A percentile compares a stretch with the other conserved stretches of the same genome.
These are phyloP conservation scores for Polyplosphaeria fusca DNA, from an alignment of 495 filamentous ascomycete species.

Conservation along the genomic window DNA sequence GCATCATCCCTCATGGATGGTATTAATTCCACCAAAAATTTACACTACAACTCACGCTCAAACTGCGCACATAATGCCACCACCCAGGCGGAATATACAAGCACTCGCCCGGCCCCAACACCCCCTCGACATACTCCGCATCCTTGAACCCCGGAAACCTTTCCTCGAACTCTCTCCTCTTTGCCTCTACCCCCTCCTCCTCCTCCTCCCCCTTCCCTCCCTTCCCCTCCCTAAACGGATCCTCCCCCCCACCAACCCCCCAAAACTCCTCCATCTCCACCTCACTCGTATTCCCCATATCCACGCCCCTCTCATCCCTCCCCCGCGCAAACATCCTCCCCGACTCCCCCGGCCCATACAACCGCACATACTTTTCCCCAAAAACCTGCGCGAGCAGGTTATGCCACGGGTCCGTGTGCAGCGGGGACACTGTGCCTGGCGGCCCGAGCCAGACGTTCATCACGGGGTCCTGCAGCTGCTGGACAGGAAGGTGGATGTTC, in stretches of 20 bases:
- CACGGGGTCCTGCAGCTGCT: conserved; percentile 35
- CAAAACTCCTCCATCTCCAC: conserved; percentile 56
- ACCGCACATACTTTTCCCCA: conserved; percentile 81
- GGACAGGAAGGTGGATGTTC: conserved; percentile 41
- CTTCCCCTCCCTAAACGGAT: conserved; percentile 12
- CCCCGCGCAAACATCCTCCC: conserved; percentile 62
- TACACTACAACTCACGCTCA: conserved; percentile 87
- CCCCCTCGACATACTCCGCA: conserved; percentile 71
- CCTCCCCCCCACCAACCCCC: conserved; percentile 49
- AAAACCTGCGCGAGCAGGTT: conserved; percentile 91
- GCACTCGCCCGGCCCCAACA: conserved; percentile 76
- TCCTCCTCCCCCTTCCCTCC: conserved; percentile 25
- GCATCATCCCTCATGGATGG: too few species aligned
- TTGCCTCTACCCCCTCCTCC: conserved; percentile 13
- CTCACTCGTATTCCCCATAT: conserved; percentile 87
- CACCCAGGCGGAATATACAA: conserved; percentile 92
- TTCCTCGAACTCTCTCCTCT: conserved; percentile 37
- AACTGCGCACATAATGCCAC: conserved; percentile 95
- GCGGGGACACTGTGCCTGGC: conserved; percentile 77
- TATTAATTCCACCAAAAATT: conserved; percentile 76
- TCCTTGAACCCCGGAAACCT: conserved; percentile 55
- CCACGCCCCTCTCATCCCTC: conserved; percentile 66
- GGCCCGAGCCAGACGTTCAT: conserved; percentile 93
- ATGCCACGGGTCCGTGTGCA: conserved; percentile 92
- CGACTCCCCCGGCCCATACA: conserved; percentile 70